These are phyloP conservation scores for Salisapilia sapeloensis DNA, from an alignment of 352 stramenopile species.

Conservation along the genomic window DNA sequence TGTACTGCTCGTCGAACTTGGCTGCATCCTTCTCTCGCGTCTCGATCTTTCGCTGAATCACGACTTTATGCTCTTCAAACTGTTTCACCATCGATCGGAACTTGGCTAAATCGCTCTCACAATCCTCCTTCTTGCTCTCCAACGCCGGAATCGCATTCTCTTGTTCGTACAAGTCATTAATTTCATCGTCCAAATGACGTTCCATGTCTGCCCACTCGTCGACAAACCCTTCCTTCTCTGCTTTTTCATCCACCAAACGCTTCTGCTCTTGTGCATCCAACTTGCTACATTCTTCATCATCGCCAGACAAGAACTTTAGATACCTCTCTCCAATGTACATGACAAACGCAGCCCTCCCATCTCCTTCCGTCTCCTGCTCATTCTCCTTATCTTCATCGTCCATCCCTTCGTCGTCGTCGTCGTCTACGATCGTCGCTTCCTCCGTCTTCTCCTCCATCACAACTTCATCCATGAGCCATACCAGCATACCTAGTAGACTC, in stretches of 20 bases:
- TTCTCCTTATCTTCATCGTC: no score
- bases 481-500: constrained; percentile 87
- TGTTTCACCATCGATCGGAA: constrained; percentile 80
- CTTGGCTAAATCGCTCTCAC: constrained; percentile 82
- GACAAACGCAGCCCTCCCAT: no score
- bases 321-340: constrained; percentile 89
- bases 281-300: constrained; percentile 81
- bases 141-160: constrained; percentile 20
- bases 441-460: constrained; percentile 47
- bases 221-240: no score
- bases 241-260: no score
- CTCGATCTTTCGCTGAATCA: constrained; percentile 80
- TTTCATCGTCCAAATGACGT: constrained; percentile 1
- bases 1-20: constrained; percentile 50
- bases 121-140: constrained; percentile 74
- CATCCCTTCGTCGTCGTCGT: constrained; percentile 52
- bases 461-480: constrained; percentile 89
- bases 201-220: constrained; percentile 6
- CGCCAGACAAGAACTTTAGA: constrained; percentile 83
- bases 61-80: constrained; percentile 55
- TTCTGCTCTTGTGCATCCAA: constrained; percentile 60
- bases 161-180: constrained; percentile 7
- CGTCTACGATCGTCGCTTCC: constrained; percentile 24
- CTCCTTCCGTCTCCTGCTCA: no score
- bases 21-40: constrained; percentile 51